Percentiles rank a stretch among this genome's conserved stretches.
These are phyloP conservation scores for Rhodomyrtus psidioides DNA, from an alignment of 441 rosid species.

Conservation along the genomic window DNA sequence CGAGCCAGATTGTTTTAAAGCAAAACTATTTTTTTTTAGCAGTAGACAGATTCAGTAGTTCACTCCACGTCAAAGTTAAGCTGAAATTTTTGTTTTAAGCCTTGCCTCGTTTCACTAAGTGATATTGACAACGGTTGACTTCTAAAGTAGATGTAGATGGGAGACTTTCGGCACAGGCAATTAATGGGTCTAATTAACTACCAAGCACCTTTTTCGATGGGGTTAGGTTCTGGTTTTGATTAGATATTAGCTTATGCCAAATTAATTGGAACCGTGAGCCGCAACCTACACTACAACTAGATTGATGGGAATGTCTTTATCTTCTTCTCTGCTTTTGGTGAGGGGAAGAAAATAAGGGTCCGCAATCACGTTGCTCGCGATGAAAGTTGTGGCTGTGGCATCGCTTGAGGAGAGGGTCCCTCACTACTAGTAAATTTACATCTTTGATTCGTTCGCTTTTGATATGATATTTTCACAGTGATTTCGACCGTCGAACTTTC, in stretches of 20 bases:
- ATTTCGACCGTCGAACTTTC: background rate
- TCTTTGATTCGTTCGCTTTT: background rate
- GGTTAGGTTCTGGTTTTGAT: background rate
- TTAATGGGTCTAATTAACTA: background rate
- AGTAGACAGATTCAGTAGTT: background rate
- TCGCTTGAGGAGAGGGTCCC: background rate
- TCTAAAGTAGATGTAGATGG: background rate
- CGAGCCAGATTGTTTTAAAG: background rate
- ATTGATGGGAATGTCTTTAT: background rate
- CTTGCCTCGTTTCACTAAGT: background rate
- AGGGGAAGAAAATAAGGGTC: background rate
- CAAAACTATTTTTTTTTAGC: background rate
- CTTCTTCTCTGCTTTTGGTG: background rate
- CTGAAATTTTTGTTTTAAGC: background rate
- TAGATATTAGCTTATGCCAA: background rate
- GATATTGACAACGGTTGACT: background rate
- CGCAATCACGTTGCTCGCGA: background rate
- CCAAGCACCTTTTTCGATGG: background rate
- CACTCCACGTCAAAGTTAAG: background rate
- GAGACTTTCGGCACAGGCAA: background rate
- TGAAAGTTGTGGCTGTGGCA: background rate
- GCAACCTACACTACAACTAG: background rate
- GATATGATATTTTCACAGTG: background rate
- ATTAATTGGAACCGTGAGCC: background rate
- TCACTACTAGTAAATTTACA: background rate